These are phyloP conservation scores for Aspergillus wentii DNA, from an alignment of 495 filamentous ascomycete genomes.

Conservation along the genomic window DNA sequence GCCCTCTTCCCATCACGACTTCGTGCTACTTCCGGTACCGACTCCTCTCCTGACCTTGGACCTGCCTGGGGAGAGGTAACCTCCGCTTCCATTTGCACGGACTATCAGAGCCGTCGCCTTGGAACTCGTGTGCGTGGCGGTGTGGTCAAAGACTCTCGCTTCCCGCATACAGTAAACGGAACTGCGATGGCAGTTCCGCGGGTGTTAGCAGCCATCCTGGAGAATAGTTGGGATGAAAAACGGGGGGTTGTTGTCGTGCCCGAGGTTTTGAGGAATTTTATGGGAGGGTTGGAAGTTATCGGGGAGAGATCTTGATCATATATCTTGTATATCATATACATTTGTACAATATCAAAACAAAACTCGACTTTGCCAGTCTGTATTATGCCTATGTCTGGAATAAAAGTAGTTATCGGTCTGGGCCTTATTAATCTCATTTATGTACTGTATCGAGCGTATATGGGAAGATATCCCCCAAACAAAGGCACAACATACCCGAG, in stretches of 20 bases:
- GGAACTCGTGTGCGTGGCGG: slow-evolving; percentile 60
- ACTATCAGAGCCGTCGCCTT: slow-evolving; percentile 85
- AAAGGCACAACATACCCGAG: not conserved
- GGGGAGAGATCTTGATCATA: slow-evolving; percentile 15
- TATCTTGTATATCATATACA: not conserved
- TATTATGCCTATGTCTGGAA: too few relatives aligned
- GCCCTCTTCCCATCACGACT: slow-evolving; percentile 84
- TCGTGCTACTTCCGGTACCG: slow-evolving; percentile 13
- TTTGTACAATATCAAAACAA: too few relatives aligned
- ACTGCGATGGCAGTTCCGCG: slow-evolving; percentile 90
- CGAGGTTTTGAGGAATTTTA: slow-evolving; percentile 71
- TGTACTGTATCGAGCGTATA: too few relatives aligned
- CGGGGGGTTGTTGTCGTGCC: slow-evolving; percentile 65
- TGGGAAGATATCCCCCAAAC: not conserved
- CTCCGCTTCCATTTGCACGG: slow-evolving; percentile 83
- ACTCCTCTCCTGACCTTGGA: slow-evolving; percentile 41
- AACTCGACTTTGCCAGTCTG: too few relatives aligned
- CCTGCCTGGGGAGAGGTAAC: slow-evolving; percentile 94
- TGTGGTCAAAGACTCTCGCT: slow-evolving; percentile 40
- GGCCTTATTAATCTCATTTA: too few relatives aligned
- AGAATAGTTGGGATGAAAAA: slow-evolving; percentile 81
- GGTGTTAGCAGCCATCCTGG: slow-evolving; percentile 84
- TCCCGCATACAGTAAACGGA: slow-evolving; percentile 87
- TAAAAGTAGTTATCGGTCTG: too few relatives aligned
- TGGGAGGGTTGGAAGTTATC: slow-evolving; percentile 71